Percentiles rank a stretch among this genome's conserved stretches.
Conservation (phyloP, 768 basidiomycete species). For the Sarcomyxa edulis region DNA sequence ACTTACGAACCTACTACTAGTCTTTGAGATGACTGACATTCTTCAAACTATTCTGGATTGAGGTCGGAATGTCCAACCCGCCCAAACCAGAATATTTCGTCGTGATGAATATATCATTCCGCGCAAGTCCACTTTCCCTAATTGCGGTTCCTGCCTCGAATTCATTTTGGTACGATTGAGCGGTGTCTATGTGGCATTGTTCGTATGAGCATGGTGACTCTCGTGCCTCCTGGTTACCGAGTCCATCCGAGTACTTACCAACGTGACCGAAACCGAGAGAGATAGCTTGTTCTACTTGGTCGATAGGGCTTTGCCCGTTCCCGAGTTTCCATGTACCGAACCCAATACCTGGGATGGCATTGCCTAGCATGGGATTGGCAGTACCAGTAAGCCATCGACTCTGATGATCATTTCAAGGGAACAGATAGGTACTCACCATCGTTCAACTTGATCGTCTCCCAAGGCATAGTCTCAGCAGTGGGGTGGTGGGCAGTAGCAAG, state of each 20-base stretch:
- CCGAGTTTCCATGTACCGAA: constrained; percentile 67
- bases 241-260: constrained; percentile 30
- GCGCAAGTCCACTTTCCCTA: constrained; percentile 49
- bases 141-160: constrained; percentile 48
- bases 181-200: constrained; percentile 42
- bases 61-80: constrained; percentile 47
- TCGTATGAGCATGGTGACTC: neutral
- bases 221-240: neutral
- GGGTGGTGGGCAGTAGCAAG: too few species aligned
- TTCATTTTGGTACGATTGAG: constrained; percentile 59
- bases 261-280: constrained; percentile 58
- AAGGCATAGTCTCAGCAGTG: constrained; percentile 42
- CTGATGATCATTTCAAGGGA: neutral
- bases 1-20: neutral
- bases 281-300: constrained; percentile 59
- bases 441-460: constrained; percentile 53
- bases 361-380: constrained; percentile 33
- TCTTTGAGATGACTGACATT: constrained; percentile 31
- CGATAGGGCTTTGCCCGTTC: constrained; percentile 44
- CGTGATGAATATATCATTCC: constrained; percentile 58
- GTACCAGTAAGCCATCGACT: too few species aligned
- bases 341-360: constrained; percentile 46
- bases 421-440: constrained; percentile 37
- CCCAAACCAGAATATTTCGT: constrained; percentile 56
- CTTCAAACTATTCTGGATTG: constrained; percentile 50